Evolutionary conservation across 345 rosid species (phyloP).

Genomic region (Viola odorata): DNA sequence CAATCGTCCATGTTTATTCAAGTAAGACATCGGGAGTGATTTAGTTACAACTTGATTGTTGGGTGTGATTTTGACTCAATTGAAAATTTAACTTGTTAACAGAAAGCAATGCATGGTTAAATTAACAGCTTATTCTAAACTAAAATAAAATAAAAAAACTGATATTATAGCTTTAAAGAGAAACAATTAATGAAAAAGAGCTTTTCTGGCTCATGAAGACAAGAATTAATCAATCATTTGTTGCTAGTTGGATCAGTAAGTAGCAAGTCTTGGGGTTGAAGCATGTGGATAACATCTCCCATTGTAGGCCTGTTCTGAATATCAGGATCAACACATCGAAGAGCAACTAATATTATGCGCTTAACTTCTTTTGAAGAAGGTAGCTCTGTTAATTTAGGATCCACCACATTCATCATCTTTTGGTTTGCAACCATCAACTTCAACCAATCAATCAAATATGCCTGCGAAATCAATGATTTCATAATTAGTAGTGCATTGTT

Average conservation of each 20-base stretch:
- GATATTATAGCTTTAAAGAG: neutral
- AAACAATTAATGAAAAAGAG: neutral
- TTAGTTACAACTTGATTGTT: too few relatives aligned
- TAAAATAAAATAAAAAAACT: neutral
- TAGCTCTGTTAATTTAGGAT: constrained; percentile 46
- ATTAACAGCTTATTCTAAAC: neutral
- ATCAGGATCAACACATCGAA: constrained; percentile 65
- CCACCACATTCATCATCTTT: constrained; percentile 40
- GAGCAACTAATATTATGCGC: constrained; percentile 50
- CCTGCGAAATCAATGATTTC: constrained; percentile 23
- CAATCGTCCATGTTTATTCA: too few relatives aligned
- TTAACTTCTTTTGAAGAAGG: constrained; percentile 61
- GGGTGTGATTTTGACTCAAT: too few relatives aligned
- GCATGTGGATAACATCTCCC: constrained; percentile 74
- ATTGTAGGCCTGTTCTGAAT: constrained; percentile 54
- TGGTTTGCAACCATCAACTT: constrained; percentile 58
- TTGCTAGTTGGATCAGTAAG: constrained; percentile 51
- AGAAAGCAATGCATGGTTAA: too few relatives aligned
- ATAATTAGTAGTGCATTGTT: neutral
- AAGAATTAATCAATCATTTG: neutral
- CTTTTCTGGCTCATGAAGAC: neutral
- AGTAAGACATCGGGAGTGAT: too few relatives aligned
- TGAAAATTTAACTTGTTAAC: too few relatives aligned
- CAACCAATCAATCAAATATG: constrained; percentile 55
- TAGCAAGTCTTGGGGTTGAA: constrained; percentile 59